Percentiles rank a stretch among this genome's conserved stretches.
These are phyloP conservation scores for Solanum peruvianum DNA, from an alignment of 257 asterid genomes.

Conservation along the genomic window DNA sequence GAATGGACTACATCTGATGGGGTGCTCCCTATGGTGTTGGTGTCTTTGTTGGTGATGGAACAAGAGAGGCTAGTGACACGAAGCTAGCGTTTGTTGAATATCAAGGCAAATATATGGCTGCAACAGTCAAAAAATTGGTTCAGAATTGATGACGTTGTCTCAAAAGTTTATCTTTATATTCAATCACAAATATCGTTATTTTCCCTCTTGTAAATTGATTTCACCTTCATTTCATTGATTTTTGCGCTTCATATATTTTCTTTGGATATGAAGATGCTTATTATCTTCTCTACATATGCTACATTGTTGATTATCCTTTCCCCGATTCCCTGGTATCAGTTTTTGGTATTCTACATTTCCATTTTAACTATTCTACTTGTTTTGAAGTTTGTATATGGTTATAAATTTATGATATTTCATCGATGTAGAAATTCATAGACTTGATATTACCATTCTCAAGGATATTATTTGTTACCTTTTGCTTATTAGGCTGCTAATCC, in stretches of 20 bases:
- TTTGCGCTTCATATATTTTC: neutral
- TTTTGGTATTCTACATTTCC: neutral
- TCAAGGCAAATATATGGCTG: constrained; percentile 43
- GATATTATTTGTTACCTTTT: no score
- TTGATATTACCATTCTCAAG: no score
- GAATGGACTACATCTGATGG: constrained; percentile 56
- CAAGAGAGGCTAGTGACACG: constrained; percentile 25
- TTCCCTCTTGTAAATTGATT: neutral
- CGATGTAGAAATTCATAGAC: no score
- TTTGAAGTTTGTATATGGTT: neutral
- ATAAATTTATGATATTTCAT: no score
- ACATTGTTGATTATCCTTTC: neutral
- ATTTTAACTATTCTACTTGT: neutral
- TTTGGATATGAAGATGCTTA: neutral
- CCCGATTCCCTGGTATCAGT: neutral
- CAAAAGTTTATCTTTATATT: neutral
- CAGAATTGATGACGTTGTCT: neutral
- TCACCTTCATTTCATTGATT: neutral
- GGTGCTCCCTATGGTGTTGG: constrained; percentile 47
- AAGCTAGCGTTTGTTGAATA: constrained; percentile 36
- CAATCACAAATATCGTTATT: neutral
- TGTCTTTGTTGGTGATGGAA: constrained; percentile 32
- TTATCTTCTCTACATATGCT: neutral
- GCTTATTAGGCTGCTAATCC: no score
- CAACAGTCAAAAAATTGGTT: constrained; percentile 16